Evolutionary conservation across 108 stramenopile genomes (phyloP), one percentile per base, ranked within the genome.

Genomic region (Cyclotella distinguenda): DNA sequence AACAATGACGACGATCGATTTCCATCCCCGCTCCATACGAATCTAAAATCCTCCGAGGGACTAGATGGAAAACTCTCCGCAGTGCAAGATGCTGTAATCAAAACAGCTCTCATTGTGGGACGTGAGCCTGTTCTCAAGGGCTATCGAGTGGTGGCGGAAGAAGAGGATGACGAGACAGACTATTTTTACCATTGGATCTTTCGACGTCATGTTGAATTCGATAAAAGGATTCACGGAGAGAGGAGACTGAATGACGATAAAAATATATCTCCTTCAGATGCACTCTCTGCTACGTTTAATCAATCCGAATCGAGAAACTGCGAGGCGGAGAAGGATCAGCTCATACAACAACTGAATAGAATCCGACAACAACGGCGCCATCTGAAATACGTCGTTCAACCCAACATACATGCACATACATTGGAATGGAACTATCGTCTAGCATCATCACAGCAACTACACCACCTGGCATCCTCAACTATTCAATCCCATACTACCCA

Each of bases 371-470:
- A 69, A 59, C 53, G 76, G 4, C 34, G 42, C 32, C 62, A 51
- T 16, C 42, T 69, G 23, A 21, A 61, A 39, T 48, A 47, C 46
- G 36, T 47, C 10, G 39, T 57, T 26, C 39, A 39, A 0, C 55
- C 76, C 13, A 21, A 45, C 10, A 7, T 77, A 22, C 22, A 46
- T 23, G 22, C 31, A 27, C 49, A 58, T 12, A 23, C 25, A 27
- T 46, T 28, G 21, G 76, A 77, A 64, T 69, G 68, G 68, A 62
- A 50, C 16, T 60, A 44, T n/a, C 68, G 55, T 31, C 56, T 69
- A 11, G 42, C 49, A 0, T 50, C 33, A 18, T 13, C 40, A 9
- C 62, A 69, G 48, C 68, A 65, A 27, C 70, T 58, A 34, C n/a
- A 65, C 54, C 36, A 64, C 38, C 0, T 31, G 36, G 62, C 64